Evolutionary conservation across 176 grass and related monocot genomes (phyloP), one percentile per base, ranked within the genome.

Genomic region (Musa acuminata): DNA sequence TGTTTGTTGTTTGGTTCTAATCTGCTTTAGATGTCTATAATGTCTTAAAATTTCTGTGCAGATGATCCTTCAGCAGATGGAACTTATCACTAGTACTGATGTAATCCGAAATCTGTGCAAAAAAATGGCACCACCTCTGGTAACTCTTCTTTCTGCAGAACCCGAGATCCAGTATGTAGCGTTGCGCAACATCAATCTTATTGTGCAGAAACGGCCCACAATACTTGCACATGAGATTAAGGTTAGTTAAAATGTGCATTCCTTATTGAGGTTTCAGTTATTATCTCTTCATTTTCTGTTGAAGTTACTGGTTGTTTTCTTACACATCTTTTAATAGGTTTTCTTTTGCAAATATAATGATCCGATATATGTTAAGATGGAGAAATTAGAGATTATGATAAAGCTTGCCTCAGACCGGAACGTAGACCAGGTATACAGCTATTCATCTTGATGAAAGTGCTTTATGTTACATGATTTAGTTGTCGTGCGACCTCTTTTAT

Each of bases 31-130:
- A 43, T 9, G 92, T 92, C 72, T 89, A 89, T 72, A 21, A 70
- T 70, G 48, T 70, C 67, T 22, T 9, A 70, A 50, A 51, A 43
- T 17, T 70, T 50, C 67, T 77, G 55, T 76, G 64, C 76, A 99
- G 95, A 99, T 99, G 87, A 99, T 99, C 53, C 90, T 94, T 87
- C 70, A 90, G 82, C 95, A 99, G 84, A 99, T 99, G 95, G 95
- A 94, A 88, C 88, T 99, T 63, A 99, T 99, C 82, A 91, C 84
- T 63, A 91, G 91, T 80, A 89, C 88, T 2, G 95, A 99, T 87
- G 84, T 99, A 69, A 85, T 99, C 73, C 85, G 95, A 77, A 99
- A 94, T 78, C 95, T 99, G 73, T 99, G 91, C 78, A 99, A 99
- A 76, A 99, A 99, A 85, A 99, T 99, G 95, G 95, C 95, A 3